Evolutionary conservation across 345 rosid species (phyloP).

Genomic region (Eucalyptus curtisii): DNA sequence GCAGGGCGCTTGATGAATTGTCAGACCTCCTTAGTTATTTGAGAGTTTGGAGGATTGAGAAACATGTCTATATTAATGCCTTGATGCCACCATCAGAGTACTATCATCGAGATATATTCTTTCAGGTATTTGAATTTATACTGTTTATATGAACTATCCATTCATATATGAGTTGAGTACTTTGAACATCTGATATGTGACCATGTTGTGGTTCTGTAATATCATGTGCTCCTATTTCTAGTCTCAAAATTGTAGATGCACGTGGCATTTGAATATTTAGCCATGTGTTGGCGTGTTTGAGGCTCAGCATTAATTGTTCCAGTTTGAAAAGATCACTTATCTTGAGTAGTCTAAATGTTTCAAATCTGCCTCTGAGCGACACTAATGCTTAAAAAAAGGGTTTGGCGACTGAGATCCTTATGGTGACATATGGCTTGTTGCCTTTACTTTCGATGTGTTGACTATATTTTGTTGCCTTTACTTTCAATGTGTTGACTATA

Average conservation of each 20-base stretch:
- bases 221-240: neutral
- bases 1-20: slow-evolving; percentile 89
- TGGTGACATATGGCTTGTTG: neutral
- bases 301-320: neutral
- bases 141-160: neutral
- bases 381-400: neutral
- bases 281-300: neutral
- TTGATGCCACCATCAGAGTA: slow-evolving; percentile 87
- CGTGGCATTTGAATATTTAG: neutral
- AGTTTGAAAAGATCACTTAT: neutral
- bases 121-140: slow-evolving; percentile 43
- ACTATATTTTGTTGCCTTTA: neutral
- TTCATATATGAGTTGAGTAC: neutral
- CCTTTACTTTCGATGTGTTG: neutral
- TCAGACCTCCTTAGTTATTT: slow-evolving; percentile 62
- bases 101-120: slow-evolving; percentile 73
- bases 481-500: too few relatives aligned
- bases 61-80: slow-evolving; percentile 62
- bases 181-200: neutral
- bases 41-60: slow-evolving; percentile 79
- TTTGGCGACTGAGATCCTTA: neutral
- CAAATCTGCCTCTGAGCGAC: neutral
- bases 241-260: neutral
- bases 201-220: neutral
- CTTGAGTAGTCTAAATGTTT: neutral